phyloP scores from a whole-genome alignment of 441 rosid genomes.

The Erodium moschatum region DNA sequence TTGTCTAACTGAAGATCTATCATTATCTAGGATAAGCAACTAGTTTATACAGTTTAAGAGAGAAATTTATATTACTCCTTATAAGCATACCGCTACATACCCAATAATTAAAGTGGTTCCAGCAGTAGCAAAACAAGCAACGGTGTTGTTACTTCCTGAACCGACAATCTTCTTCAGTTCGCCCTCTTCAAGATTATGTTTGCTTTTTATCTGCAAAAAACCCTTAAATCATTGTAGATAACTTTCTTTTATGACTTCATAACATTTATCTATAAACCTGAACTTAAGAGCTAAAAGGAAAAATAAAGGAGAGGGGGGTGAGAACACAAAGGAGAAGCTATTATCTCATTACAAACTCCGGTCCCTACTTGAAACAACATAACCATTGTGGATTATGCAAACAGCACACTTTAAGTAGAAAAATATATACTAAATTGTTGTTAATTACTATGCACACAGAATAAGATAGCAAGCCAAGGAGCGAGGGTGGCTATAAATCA shows the following conservation, averaged over 20 bases:
- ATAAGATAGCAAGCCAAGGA: not conserved
- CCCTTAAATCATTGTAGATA: not conserved
- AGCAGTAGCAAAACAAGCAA: conserved; percentile 8
- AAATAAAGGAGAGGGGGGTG: not conserved
- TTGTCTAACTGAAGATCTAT: too few relatives aligned
- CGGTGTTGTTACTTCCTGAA: conserved; percentile 2
- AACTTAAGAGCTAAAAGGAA: not conserved
- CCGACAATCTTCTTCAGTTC: conserved; percentile 4
- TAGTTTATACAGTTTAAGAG: not conserved
- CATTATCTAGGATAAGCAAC: not conserved
- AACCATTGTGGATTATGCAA: not conserved
- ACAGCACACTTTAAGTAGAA: not conserved
- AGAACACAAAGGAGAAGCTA: not conserved
- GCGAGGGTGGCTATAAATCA: not conserved
- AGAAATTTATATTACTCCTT: too few relatives aligned
- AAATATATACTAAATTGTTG: not conserved
- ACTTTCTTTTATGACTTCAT: not conserved
- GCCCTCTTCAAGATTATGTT: conserved; percentile 1
- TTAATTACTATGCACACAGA: not conserved
- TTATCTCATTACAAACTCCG: not conserved
- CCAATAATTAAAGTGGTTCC: conserved; percentile 9
- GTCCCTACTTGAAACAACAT: not conserved
- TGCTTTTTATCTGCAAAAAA: conserved; percentile 4
- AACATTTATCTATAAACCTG: not conserved
- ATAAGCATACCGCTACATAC: not conserved